Evolutionary conservation across 1,284 basidiomycete genomes (phyloP).

Genomic region (Tausonia pullulans): DNA sequence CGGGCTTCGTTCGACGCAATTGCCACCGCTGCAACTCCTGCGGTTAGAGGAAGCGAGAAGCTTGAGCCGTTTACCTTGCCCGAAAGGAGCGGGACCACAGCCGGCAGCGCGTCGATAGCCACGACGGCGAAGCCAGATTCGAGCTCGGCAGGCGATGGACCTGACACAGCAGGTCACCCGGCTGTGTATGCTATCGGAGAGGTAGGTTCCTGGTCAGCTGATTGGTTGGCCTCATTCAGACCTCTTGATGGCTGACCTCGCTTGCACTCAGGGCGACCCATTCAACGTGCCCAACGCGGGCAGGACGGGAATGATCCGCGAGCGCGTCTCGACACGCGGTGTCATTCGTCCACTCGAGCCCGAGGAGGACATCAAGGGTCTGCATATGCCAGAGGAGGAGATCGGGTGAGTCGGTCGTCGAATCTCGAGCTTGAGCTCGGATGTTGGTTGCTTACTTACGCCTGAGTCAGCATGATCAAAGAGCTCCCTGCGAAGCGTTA

Average conservation of each 20-base stretch:
- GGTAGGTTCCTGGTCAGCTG: conserved; percentile 32
- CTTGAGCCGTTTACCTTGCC: conserved; percentile 6
- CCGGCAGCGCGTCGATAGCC: neutral
- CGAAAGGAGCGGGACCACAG: neutral
- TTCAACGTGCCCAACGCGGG: conserved; percentile 22
- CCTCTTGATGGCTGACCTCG: neutral
- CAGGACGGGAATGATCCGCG: conserved; percentile 58
- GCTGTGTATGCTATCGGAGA: conserved; percentile 45
- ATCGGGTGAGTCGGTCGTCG: conserved; percentile 27
- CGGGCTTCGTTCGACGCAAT: conserved; percentile 2
- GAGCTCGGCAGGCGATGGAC: conserved; percentile 18
- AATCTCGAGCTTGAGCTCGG: conserved; percentile 10
- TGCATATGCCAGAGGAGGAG: conserved; percentile 51
- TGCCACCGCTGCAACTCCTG: conserved; percentile 21
- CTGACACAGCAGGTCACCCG: conserved; percentile 52
- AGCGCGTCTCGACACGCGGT: conserved; percentile 71
- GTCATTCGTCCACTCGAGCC: conserved; percentile 66
- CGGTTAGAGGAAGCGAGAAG: conserved; percentile 34
- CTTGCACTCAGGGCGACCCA: conserved; percentile 21
- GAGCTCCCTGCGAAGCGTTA: conserved; percentile 27
- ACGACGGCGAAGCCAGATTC: neutral
- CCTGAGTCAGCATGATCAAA: conserved; percentile 1
- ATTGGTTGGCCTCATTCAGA: neutral
- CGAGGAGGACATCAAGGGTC: conserved; percentile 50
- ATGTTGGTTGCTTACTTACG: neutral